Conservation (phyloP, 2,329 filamentous ascomycete genomes). For the Blumeriella jaapii region DNA sequence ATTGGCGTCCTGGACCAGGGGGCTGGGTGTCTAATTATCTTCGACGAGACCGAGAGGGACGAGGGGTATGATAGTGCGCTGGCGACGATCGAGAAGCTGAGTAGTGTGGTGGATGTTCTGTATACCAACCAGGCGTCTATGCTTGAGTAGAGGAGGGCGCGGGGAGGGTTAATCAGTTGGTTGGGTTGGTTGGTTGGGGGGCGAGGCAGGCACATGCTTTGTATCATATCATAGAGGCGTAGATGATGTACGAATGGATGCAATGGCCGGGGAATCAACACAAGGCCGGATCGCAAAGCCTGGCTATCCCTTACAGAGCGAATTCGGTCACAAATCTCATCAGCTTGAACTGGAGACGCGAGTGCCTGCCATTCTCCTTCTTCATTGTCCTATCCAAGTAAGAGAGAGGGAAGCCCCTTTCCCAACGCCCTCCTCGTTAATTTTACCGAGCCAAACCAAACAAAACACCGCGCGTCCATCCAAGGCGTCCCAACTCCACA, state of each 20-base stretch:
- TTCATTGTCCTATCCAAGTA: background rate
- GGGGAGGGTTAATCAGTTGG: too few relatives aligned
- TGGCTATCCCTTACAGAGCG: too few relatives aligned
- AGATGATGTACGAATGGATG: constrained; percentile 7
- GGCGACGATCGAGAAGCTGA: constrained; percentile 91
- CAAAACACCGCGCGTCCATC: too few relatives aligned
- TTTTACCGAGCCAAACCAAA: too few relatives aligned
- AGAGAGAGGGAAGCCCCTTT: too few relatives aligned
- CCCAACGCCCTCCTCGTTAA: too few relatives aligned
- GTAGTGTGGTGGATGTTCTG: constrained; percentile 91
- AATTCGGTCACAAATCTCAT: too few relatives aligned
- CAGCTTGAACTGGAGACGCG: too few relatives aligned
- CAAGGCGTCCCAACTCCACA: too few relatives aligned
- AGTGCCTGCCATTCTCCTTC: background rate
- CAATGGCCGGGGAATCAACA: constrained; percentile 8
- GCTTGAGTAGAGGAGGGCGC: constrained; percentile 52
- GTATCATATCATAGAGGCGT: constrained; percentile 26
- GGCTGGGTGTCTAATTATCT: constrained; percentile 94
- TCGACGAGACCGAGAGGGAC: constrained; percentile 87
- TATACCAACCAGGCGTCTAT: constrained; percentile 96
- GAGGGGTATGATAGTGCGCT: constrained; percentile 89
- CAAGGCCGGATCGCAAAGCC: background rate
- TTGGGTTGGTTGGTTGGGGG: constrained; percentile 8
- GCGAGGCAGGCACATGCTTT: constrained; percentile 10
- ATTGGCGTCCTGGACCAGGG: constrained; percentile 95